Percentiles rank a stretch among this genome's conserved stretches.
Conservation (phyloP, 164 flowering plant species). For the Vitis cinerea region DNA sequence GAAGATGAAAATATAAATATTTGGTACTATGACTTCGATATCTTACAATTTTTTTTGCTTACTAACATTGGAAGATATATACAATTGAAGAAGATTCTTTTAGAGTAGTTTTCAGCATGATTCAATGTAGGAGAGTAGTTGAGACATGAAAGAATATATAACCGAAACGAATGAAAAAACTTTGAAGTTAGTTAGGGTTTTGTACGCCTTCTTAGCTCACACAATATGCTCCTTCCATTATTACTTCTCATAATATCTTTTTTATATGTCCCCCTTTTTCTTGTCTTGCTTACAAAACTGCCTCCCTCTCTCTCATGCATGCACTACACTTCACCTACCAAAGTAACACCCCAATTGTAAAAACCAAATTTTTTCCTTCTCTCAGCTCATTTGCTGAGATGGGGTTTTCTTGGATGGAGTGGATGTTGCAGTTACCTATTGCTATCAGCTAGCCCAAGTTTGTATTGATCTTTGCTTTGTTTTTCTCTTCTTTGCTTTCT, state of each 20-base stretch:
- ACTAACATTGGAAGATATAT: too few species aligned
- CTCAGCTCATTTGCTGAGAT: constrained; percentile 1
- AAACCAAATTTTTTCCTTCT: background rate
- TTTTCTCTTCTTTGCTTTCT: constrained; percentile 6
- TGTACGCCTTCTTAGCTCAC: constrained; percentile 43
- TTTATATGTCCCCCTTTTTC: background rate
- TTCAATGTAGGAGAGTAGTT: constrained; percentile 23
- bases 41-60: too few species aligned
- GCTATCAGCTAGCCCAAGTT: constrained; percentile 10
- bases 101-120: too few species aligned
- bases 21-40: too few species aligned
- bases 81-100: too few species aligned
- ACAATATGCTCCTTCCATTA: constrained; percentile 40
- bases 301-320: constrained; percentile 32
- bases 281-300: background rate
- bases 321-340: constrained; percentile 49
- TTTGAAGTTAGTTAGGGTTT: constrained; percentile 27
- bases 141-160: constrained; percentile 24
- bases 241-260: background rate
- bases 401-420: constrained; percentile 2
- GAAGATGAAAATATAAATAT: too few species aligned
- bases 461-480: constrained; percentile 19
- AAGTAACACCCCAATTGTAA: constrained; percentile 11
- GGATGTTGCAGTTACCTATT: constrained; percentile 20
- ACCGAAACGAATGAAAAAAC: constrained; percentile 14